Evolutionary conservation across 2,329 filamentous ascomycete genomes (phyloP).

Genomic region (Aspergillus fischeri): DNA sequence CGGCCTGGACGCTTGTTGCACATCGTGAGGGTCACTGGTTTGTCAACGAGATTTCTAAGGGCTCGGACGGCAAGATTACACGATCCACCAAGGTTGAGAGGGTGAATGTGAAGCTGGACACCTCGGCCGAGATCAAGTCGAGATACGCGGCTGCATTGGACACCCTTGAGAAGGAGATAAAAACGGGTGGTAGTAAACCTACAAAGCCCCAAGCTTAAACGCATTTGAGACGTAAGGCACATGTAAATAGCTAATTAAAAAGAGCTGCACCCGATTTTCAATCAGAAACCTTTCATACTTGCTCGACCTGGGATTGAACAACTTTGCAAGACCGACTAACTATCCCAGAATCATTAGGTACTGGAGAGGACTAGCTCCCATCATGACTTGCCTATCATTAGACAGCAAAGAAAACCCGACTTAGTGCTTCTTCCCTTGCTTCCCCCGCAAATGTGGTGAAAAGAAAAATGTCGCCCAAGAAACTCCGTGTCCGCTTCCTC

Average conservation of each 20-base stretch:
- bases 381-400: not conserved
- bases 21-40: constrained; percentile 88
- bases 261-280: not conserved
- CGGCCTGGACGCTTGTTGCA: constrained; percentile 81
- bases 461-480: not conserved
- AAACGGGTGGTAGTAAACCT: constrained; percentile 13
- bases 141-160: constrained; percentile 33
- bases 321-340: not conserved
- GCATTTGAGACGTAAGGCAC: not conserved
- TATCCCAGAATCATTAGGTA: not conserved
- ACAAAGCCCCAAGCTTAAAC: not conserved
- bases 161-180: constrained; percentile 36
- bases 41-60: constrained; percentile 71
- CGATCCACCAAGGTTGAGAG: constrained; percentile 26
- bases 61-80: constrained; percentile 29
- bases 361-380: not conserved
- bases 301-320: not conserved
- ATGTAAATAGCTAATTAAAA: not conserved
- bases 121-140: constrained; percentile 24
- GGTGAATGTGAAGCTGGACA: constrained; percentile 27
- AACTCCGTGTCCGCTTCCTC: not conserved
- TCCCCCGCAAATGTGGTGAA: not conserved
- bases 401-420: too few relatives aligned
- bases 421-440: not conserved
- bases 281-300: not conserved